These are phyloP conservation scores for Penicillium sp. DNA, from an alignment of 2,329 filamentous ascomycete genomes.

Conservation along the genomic window DNA sequence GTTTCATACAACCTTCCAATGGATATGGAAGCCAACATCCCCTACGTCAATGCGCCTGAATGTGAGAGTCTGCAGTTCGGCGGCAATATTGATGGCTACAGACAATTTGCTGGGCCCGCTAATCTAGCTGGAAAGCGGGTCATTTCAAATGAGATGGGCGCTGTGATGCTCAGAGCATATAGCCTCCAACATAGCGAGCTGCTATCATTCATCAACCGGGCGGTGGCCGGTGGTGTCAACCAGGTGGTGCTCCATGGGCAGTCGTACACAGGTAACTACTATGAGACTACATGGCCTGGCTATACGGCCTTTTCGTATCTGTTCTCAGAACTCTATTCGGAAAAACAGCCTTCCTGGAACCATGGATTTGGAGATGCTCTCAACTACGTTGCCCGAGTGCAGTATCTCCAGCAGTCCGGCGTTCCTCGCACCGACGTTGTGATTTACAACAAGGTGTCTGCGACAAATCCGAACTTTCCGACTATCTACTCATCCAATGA, in stretches of 20 bases:
- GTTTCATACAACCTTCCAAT: slow-evolving; percentile 44
- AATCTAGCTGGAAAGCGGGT: slow-evolving; percentile 39
- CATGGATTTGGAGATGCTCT: slow-evolving; percentile 17
- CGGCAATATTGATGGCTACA: slow-evolving; percentile 41
- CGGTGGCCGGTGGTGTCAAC: slow-evolving; percentile 44
- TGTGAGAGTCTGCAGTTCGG: slow-evolving; percentile 41
- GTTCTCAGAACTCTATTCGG: slow-evolving; percentile 35
- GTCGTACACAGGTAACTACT: slow-evolving; percentile 43
- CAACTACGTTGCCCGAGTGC: slow-evolving; percentile 15
- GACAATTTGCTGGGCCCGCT: slow-evolving; percentile 42
- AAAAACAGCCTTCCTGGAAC: slow-evolving; percentile 19
- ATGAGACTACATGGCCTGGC: slow-evolving; percentile 50
- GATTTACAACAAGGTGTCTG: slow-evolving; percentile 36
- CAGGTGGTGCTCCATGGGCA: slow-evolving; percentile 48
- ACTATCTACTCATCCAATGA: slow-evolving; percentile 13
- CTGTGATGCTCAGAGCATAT: slow-evolving; percentile 24
- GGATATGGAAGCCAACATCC: slow-evolving; percentile 43
- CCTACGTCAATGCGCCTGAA: slow-evolving; percentile 42
- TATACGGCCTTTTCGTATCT: slow-evolving; percentile 46
- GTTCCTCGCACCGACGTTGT: slow-evolving; percentile 43
- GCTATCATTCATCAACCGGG: slow-evolving; percentile 39
- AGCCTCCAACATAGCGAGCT: slow-evolving; percentile 28
- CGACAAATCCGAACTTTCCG: slow-evolving; percentile 12
- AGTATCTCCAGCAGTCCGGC: slow-evolving; percentile 29
- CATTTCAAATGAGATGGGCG: slow-evolving; percentile 43